phyloP scores from a whole-genome alignment of 2,329 filamentous ascomycete species.

The Botrytis aclada region DNA sequence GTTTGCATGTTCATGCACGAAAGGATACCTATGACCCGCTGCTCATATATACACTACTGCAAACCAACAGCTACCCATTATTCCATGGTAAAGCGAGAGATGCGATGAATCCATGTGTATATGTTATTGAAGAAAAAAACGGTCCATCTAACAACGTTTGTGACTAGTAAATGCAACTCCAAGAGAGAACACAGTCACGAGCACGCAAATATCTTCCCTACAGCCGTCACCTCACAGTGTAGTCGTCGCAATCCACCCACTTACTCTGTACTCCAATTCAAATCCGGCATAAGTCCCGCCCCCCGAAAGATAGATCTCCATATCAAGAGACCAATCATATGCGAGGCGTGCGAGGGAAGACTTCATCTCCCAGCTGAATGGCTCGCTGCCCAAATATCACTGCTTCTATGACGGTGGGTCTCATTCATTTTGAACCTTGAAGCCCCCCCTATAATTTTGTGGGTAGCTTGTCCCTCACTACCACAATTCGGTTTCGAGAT shows the following conservation, averaged over 20 bases:
- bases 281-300: not conserved
- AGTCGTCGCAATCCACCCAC: not conserved
- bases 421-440: slow-evolving; percentile 2
- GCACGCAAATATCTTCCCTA: not conserved
- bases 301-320: not conserved
- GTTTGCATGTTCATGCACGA: slow-evolving; percentile 11
- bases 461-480: not conserved
- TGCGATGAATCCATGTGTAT: not conserved
- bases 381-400: slow-evolving; percentile 3
- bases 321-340: not conserved
- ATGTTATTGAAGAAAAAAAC: not conserved
- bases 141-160: not conserved
- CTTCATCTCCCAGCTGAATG: not conserved
- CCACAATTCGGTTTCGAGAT: not conserved
- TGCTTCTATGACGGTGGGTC: not conserved
- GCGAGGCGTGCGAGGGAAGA: not conserved
- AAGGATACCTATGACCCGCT: slow-evolving; percentile 3
- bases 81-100: not conserved
- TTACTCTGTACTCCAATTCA: not conserved
- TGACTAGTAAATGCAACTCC: not conserved
- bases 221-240: not conserved
- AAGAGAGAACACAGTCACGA: not conserved
- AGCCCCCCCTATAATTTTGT: slow-evolving; percentile 7
- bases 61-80: not conserved
- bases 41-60: not conserved